Base-by-base conservation (phyloP, 331 rosid genomes). In the Malus hybrid region DNA sequence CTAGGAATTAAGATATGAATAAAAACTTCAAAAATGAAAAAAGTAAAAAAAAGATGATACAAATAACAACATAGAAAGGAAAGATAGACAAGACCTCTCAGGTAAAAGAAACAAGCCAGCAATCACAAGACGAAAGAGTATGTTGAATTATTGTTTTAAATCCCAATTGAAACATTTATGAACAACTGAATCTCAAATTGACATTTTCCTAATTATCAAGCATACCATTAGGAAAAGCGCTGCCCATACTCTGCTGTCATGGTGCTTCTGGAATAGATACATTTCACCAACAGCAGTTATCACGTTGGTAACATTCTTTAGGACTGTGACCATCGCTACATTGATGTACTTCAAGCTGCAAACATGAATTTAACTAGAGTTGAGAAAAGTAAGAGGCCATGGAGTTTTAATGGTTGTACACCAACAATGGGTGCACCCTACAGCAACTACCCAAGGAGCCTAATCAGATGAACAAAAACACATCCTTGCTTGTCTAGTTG, bases 281-380 rank as follows among this genome's bases (percentile, higher is more conserved):
- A 94, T 94, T 83, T 94, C 99, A 59, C 99, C 99, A 39, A 94
- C 42, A 72, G 99, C 97, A 12, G 99, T 94, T 78, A 94, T 92
- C 83, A 94, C 99, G 83, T 94, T 94, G 54, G 99, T 92, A 84
- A 92, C 97, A 80, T 94, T 94, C 91, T 94, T 94, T 87, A 94
- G 83, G 83, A 94, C 96, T 10, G 97, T 94, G 80, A 94, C 96
- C 97, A 94, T 94, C 31, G 99, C 99, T 65, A 94, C 97, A 80
- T 94, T 94, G 81, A 92, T 94, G 88, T 89, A 90, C 88, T 83
- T 94, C 89, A 94, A 89, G 85, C 97, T 94, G 97, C 93, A 86
- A 70, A 80, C 22, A 69, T 69, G 77, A 75, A 69, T 55, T 64
- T 52, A 62, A 46, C 73, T 55, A 59, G 19, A 22, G 31, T 39